These are phyloP conservation scores for Vigna reflexopilosa DNA, from an alignment of 306 rosid genomes.

Conservation along the genomic window DNA sequence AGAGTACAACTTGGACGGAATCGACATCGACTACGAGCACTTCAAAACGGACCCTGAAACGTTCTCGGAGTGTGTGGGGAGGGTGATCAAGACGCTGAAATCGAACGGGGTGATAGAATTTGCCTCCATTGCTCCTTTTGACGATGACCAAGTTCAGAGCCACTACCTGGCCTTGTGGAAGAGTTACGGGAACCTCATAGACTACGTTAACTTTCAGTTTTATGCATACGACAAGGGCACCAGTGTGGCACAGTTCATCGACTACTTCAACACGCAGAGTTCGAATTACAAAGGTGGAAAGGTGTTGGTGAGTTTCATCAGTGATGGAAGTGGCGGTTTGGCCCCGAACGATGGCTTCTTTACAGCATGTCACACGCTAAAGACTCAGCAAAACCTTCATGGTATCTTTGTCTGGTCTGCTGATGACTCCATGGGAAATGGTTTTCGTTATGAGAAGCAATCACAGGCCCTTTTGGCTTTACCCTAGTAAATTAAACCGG, in stretches of 20 bases:
- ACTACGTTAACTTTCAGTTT: constrained; percentile 85
- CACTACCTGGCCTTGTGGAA: constrained; percentile 79
- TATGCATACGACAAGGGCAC: constrained; percentile 79
- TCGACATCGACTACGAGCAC: constrained; percentile 82
- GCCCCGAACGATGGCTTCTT: constrained; percentile 67
- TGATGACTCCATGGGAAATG: constrained; percentile 74
- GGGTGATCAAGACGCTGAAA: constrained; percentile 62
- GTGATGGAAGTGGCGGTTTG: constrained; percentile 71
- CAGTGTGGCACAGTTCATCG: constrained; percentile 60
- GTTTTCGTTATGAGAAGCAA: constrained; percentile 72
- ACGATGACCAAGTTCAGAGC: constrained; percentile 63
- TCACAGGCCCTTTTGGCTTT: constrained; percentile 70
- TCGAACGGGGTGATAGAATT: constrained; percentile 56
- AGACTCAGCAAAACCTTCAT: constrained; percentile 55
- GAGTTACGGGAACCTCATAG: constrained; percentile 64
- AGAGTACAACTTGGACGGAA: constrained; percentile 66
- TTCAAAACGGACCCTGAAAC: constrained; percentile 64
- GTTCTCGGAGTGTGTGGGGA: constrained; percentile 71
- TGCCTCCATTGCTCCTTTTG: constrained; percentile 87
- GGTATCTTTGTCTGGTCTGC: constrained; percentile 89
- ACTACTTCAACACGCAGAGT: constrained; percentile 64
- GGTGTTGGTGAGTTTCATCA: constrained; percentile 70
- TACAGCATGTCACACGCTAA: constrained; percentile 61
- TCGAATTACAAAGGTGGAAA: constrained; percentile 70
- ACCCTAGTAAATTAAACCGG: constrained; percentile 36